Conservation (phyloP, 108 stramenopile species). For the Pseudonitzschia delicatissima region DNA sequence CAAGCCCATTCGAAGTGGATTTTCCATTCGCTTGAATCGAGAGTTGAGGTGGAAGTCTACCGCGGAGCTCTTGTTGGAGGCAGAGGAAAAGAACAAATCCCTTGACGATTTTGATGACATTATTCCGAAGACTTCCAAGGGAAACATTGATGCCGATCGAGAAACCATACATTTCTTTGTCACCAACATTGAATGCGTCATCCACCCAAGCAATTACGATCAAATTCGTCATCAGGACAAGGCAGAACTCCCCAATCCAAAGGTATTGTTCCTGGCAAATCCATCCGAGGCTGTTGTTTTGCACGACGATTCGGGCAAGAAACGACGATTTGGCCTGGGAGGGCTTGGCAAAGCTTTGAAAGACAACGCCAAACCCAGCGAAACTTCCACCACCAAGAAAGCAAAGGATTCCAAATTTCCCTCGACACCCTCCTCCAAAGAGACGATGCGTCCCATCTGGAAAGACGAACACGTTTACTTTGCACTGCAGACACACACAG, state of each 20-base stretch:
- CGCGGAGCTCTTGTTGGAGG: not conserved
- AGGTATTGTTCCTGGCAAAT: slow-evolving; percentile 33
- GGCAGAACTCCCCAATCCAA: slow-evolving; percentile 33
- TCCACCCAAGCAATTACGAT: slow-evolving; percentile 21
- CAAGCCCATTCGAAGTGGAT: slow-evolving; percentile 72
- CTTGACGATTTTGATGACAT: slow-evolving; percentile 1
- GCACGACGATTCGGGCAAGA: not conserved
- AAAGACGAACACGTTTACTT: slow-evolving; percentile 39
- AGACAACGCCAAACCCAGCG: too few species aligned
- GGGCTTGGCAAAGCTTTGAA: not conserved
- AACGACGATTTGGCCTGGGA: too few species aligned
- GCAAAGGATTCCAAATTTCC: slow-evolving; percentile 9
- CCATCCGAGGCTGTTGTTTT: slow-evolving; percentile 25
- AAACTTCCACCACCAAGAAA: too few species aligned
- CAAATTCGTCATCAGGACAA: slow-evolving; percentile 23
- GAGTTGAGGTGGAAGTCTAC: slow-evolving; percentile 20
- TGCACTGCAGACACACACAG: slow-evolving; percentile 23
- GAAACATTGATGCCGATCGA: slow-evolving; percentile 7
- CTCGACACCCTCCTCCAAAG: slow-evolving; percentile 10
- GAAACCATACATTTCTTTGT: slow-evolving; percentile 42
- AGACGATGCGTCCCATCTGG: slow-evolving; percentile 29
- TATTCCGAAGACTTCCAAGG: not conserved
- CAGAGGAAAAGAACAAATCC: not conserved
- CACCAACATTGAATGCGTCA: slow-evolving; percentile 20
- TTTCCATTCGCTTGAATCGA: slow-evolving; percentile 37